phyloP scores from a whole-genome alignment of 768 basidiomycete genomes.

The Terana coerulea region DNA sequence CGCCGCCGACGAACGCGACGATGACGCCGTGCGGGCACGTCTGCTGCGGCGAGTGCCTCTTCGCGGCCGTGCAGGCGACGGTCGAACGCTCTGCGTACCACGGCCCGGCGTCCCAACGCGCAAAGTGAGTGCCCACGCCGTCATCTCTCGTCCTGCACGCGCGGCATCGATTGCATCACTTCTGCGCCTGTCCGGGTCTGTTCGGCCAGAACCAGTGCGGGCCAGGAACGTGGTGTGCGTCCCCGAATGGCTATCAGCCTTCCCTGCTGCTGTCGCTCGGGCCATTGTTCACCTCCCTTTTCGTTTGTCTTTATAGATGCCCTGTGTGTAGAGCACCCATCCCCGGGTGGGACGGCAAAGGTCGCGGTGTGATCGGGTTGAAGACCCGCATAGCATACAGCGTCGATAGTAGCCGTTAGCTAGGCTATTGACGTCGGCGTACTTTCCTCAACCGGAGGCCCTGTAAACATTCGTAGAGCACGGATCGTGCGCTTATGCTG shows the following conservation, averaged over 20 bases:
- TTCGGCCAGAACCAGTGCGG: neutral
- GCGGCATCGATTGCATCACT: neutral
- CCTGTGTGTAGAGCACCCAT: constrained; percentile 26
- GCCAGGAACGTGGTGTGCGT: too few relatives aligned
- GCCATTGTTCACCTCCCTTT: neutral
- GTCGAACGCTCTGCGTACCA: constrained; percentile 39
- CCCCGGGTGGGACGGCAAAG: constrained; percentile 26
- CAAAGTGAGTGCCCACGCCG: constrained; percentile 17
- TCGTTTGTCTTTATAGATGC: constrained; percentile 16
- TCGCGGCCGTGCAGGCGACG: constrained; percentile 64
- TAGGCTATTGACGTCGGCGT: neutral
- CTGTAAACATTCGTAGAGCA: too few relatives aligned
- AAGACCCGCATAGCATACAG: constrained; percentile 15
- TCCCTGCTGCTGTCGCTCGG: neutral
- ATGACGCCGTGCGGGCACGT: constrained; percentile 80
- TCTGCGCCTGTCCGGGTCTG: neutral
- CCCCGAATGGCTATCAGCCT: neutral
- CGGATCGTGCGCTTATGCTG: too few relatives aligned
- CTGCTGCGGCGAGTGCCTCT: constrained; percentile 73
- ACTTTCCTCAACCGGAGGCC: too few relatives aligned
- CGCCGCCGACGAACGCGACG: constrained; percentile 68
- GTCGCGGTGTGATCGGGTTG: constrained; percentile 26
- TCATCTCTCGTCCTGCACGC: neutral
- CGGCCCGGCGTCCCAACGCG: constrained; percentile 16
- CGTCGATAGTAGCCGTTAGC: constrained; percentile 1